Conservation (phyloP, 352 stramenopile genomes). For the Globisporangium mamillatum region DNA sequence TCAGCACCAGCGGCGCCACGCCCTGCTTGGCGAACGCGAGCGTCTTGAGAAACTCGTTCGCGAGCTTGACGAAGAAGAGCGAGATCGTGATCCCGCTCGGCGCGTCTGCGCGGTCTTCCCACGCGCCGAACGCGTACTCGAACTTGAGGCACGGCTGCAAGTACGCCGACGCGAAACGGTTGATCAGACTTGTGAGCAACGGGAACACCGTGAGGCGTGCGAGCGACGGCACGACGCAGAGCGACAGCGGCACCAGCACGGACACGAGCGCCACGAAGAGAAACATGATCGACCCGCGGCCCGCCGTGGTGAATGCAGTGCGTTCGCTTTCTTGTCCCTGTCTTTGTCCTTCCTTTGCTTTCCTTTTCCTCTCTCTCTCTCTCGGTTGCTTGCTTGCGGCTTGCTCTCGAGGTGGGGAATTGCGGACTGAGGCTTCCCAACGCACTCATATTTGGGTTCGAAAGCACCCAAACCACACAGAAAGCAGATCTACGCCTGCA, state of each 20-base stretch:
- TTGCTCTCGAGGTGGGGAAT: background rate
- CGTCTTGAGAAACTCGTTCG: constrained; percentile 49
- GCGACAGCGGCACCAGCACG: constrained; percentile 56
- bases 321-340: background rate
- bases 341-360: constrained; percentile 3
- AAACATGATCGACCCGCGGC: constrained; percentile 25
- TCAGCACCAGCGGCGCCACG: constrained; percentile 41
- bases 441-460: background rate
- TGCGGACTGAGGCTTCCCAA: background rate
- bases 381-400: background rate
- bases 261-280: constrained; percentile 46
- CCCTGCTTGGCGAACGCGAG: constrained; percentile 60
- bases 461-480: background rate
- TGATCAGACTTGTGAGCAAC: constrained; percentile 47
- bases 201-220: constrained; percentile 59
- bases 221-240: constrained; percentile 57
- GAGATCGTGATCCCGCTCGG: constrained; percentile 47
- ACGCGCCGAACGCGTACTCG: constrained; percentile 50
- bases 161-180: constrained; percentile 51
- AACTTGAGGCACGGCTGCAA: constrained; percentile 48
- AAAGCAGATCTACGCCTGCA: background rate
- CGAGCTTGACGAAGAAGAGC: constrained; percentile 54
- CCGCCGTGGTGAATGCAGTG: constrained; percentile 3
- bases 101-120: constrained; percentile 28
- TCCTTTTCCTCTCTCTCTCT: background rate